Conservation (phyloP, 2,329 filamentous ascomycete genomes). For the Ophiobolus disseminans region DNA sequence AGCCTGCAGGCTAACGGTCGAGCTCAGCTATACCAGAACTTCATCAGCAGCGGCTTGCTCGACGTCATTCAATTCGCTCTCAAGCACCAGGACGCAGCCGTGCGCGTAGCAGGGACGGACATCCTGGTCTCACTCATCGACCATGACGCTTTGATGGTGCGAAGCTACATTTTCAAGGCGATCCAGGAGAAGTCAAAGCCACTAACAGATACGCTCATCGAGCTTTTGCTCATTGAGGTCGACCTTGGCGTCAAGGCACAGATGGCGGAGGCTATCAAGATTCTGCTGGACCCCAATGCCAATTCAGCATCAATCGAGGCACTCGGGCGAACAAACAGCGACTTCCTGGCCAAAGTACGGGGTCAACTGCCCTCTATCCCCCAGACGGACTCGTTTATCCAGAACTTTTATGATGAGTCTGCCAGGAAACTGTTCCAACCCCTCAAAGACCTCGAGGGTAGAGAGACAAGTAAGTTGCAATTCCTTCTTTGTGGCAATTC, state of each 20-base stretch:
- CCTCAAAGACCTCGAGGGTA: constrained; percentile 77
- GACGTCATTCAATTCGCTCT: constrained; percentile 91
- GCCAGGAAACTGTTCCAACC: constrained; percentile 87
- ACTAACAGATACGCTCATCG: constrained; percentile 90
- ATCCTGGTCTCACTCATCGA: constrained; percentile 94
- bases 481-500: not conserved
- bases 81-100: constrained; percentile 80
- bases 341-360: constrained; percentile 70
- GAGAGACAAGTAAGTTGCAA: constrained; percentile 57
- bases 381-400: constrained; percentile 84
- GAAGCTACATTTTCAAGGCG: constrained; percentile 89
- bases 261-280: constrained; percentile 92
- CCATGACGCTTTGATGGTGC: constrained; percentile 93
- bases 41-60: constrained; percentile 85
- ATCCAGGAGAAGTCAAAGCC: constrained; percentile 85
- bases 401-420: constrained; percentile 87
- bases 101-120: constrained; percentile 91
- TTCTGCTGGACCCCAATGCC: constrained; percentile 79
- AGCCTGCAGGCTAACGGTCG: constrained; percentile 86
- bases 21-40: constrained; percentile 85
- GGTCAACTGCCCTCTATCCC: constrained; percentile 60
- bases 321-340: constrained; percentile 67
- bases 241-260: constrained; percentile 96
- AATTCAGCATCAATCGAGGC: constrained; percentile 66
- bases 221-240: constrained; percentile 86